These are phyloP conservation scores for Teratosphaeria destructans DNA, from an alignment of 2,329 filamentous ascomycete genomes.

Conservation along the genomic window DNA sequence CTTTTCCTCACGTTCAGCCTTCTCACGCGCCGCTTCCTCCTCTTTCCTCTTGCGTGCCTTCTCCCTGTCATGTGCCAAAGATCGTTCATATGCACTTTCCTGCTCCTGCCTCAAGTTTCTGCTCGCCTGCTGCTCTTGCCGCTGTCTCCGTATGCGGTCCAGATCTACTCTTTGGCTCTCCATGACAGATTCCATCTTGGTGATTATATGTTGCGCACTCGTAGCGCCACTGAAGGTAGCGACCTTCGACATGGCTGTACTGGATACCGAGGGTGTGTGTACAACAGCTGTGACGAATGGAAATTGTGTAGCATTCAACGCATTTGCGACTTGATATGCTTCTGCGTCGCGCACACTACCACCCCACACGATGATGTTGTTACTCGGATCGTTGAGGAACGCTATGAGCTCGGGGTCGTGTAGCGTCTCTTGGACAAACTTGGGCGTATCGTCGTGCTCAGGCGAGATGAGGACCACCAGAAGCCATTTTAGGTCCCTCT, in stretches of 20 bases:
- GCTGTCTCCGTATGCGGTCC: slow-evolving; percentile 60
- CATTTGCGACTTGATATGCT: slow-evolving; percentile 82
- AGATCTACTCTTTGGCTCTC: slow-evolving; percentile 67
- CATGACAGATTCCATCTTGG: slow-evolving; percentile 64
- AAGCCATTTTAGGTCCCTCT: slow-evolving; percentile 83
- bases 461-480: slow-evolving; percentile 81
- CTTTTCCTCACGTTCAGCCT: slow-evolving; percentile 56
- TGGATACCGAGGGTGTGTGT: slow-evolving; percentile 73
- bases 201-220: slow-evolving; percentile 58
- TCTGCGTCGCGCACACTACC: slow-evolving; percentile 89
- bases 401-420: slow-evolving; percentile 61
- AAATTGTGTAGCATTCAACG: slow-evolving; percentile 82
- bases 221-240: slow-evolving; percentile 66
- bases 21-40: slow-evolving; percentile 55
- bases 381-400: slow-evolving; percentile 63
- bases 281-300: slow-evolving; percentile 81
- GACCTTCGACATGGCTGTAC: slow-evolving; percentile 82
- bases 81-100: slow-evolving; percentile 87
- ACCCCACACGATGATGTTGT: slow-evolving; percentile 82
- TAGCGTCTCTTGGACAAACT: slow-evolving; percentile 74
- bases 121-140: slow-evolving; percentile 71
- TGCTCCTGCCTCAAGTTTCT: slow-evolving; percentile 76
- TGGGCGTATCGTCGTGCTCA: slow-evolving; percentile 83
- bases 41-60: slow-evolving; percentile 66
- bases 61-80: slow-evolving; percentile 77